Conservation (phyloP, 2,329 filamentous ascomycete genomes). For the Trichoderma lentiforme region DNA sequence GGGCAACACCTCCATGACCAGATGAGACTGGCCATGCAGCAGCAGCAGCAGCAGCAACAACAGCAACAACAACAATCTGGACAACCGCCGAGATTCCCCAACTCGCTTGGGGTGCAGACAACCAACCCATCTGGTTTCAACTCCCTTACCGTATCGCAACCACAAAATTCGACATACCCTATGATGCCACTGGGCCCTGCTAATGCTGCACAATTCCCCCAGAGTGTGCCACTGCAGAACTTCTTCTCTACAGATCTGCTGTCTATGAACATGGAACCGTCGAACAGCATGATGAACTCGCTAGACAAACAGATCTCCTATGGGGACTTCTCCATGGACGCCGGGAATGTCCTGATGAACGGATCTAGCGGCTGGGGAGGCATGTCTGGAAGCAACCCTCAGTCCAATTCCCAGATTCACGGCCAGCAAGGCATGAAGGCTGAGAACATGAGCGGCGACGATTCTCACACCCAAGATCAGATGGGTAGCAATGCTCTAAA, state of each 20-base stretch:
- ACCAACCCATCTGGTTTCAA: constrained; percentile 40
- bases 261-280: constrained; percentile 49
- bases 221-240: constrained; percentile 35
- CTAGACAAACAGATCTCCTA: constrained; percentile 75
- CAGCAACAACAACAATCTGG: constrained; percentile 12
- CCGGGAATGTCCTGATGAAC: constrained; percentile 42
- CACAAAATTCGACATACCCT: constrained; percentile 43
- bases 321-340: constrained; percentile 62
- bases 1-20: constrained; percentile 1
- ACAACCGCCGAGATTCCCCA: constrained; percentile 40
- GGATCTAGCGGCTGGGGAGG: constrained; percentile 42
- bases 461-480: constrained; percentile 25
- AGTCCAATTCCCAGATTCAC: constrained; percentile 27
- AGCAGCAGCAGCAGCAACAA: constrained; percentile 22
- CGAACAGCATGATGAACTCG: constrained; percentile 57
- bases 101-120: constrained; percentile 40
- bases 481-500: constrained; percentile 23
- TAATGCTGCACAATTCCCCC: constrained; percentile 39
- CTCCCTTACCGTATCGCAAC: constrained; percentile 40
- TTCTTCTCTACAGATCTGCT: constrained; percentile 54
- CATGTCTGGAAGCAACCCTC: constrained; percentile 32
- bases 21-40: constrained; percentile 18
- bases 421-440: constrained; percentile 30
- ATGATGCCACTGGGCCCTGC: constrained; percentile 52
- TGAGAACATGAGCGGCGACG: constrained; percentile 30